Evolutionary conservation across 2,329 filamentous ascomycete species (phyloP).

Genomic region (Aspergillus versicolor): DNA sequence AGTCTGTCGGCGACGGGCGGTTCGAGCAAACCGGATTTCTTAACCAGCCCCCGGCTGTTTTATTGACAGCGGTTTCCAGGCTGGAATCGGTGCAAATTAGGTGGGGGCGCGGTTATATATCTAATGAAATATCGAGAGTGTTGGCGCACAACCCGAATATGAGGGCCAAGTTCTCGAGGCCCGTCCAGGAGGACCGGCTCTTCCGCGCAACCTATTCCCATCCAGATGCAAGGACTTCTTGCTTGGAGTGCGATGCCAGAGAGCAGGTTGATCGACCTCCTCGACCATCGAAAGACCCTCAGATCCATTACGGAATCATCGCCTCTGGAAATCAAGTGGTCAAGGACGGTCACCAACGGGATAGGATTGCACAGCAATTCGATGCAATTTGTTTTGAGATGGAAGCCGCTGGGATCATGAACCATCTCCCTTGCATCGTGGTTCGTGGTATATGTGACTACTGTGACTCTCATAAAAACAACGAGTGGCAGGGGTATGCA

Average conservation of each 20-base stretch:
- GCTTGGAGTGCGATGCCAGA: not conserved
- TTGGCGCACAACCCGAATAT: not conserved
- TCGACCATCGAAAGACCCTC: not conserved
- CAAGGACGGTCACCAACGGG: not conserved
- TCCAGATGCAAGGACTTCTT: not conserved
- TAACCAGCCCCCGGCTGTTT: not conserved
- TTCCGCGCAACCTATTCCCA: not conserved
- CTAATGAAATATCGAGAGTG: not conserved
- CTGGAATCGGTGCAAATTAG: not conserved
- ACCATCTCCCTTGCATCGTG: slow-evolving; percentile 13
- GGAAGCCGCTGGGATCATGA: slow-evolving; percentile 15
- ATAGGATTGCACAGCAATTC: not conserved
- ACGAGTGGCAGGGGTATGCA: not conserved
- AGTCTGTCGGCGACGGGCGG: not conserved
- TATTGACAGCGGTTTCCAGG: not conserved
- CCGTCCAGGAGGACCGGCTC: not conserved
- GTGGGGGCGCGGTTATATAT: not conserved
- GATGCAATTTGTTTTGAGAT: not conserved
- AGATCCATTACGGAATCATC: not conserved
- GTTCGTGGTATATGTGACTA: slow-evolving; percentile 19
- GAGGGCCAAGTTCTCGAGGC: not conserved
- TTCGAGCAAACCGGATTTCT: not conserved
- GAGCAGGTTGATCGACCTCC: not conserved
- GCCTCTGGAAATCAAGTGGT: not conserved
- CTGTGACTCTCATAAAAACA: slow-evolving; percentile 8